Conservation (phyloP, 2,329 filamentous ascomycete species). For the Grosmannia clavigera region DNA sequence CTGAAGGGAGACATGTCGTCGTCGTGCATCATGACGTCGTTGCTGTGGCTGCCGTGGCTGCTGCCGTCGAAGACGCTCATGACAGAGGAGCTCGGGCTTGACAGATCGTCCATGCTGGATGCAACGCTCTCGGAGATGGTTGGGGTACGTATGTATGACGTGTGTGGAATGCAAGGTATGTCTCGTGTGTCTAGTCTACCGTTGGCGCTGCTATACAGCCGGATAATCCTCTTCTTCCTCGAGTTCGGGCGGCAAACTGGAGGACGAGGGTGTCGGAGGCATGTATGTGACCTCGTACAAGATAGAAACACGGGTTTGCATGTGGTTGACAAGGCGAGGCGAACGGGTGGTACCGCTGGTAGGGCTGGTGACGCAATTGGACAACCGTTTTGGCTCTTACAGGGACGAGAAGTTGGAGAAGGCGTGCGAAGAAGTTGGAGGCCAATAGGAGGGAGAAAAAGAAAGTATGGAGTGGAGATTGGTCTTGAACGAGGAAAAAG, state of each 20-base stretch:
- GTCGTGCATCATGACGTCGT: conserved; percentile 9
- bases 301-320: neutral
- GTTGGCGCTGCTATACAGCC: neutral
- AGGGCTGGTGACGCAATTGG: conserved; percentile 1
- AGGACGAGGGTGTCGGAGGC: conserved; percentile 3
- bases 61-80: conserved; percentile 12
- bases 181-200: neutral
- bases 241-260: conserved; percentile 5
- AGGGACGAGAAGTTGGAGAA: neutral
- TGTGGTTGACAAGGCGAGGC: neutral
- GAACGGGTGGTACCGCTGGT: neutral
- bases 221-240: conserved; percentile 7
- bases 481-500: conserved; percentile 3
- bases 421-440: neutral
- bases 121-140: too few species aligned
- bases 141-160: too few species aligned
- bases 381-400: neutral
- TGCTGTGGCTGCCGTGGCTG: conserved; percentile 5
- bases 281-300: conserved; percentile 8
- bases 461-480: conserved; percentile 10
- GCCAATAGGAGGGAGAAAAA: neutral
- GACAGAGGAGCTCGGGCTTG: conserved; percentile 11
- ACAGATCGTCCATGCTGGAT: conserved; percentile 10
- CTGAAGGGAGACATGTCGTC: conserved; percentile 9
- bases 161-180: too few species aligned